Evolutionary conservation across 2,329 filamentous ascomycete genomes (phyloP), one percentile per base, ranked within the genome.

Genomic region (Arthroderma sp.): DNA sequence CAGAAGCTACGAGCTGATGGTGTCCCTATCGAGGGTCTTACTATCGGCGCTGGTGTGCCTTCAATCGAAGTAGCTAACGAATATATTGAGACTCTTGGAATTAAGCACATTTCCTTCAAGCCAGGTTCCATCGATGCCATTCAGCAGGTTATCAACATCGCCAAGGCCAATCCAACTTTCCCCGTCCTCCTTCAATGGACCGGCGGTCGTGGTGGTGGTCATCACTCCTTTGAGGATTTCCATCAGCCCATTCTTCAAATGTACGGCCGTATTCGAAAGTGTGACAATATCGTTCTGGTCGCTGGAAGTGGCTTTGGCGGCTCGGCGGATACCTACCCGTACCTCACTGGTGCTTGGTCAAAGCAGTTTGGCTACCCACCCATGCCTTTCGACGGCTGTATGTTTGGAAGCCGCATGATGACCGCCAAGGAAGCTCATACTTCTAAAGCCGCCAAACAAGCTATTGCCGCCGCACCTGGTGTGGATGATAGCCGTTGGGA

Each of bases 121-220:
- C 88, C 88, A 29, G 87, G 88, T 48, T 94, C 87, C 10, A 74
- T 82, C 40, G 85, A 94, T 50, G 85, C 83, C 2, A 94, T 95
- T 50, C 85, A 94, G 61, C 72, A 83, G 30, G 85, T 93, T 47
- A 82, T 95, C 66, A 91, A 93, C 64, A 88, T 95, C 57, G 87
- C 88, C 52, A 91, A 85, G 66, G 85, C 85, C n/a, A 91, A 94
- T 62, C 87, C 88, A 2, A 81, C 77, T 29, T 94, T 95, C 73
- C 88, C 88, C n/a, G 77, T 94, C 43, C 79, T 94, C 43, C 70
- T 94, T 50, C 88, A 95, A 66, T 95, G 88, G 88, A 95, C 88
- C 48, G 88, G 88, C 60, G 88, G 88, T 36, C 83, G 88, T 65
- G 88, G 87, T 53, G 88, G 88, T 69, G 88, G 88, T 46, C 88